phyloP scores from a whole-genome alignment of 106 monocot genomes.

The Gastrodia elata region DNA sequence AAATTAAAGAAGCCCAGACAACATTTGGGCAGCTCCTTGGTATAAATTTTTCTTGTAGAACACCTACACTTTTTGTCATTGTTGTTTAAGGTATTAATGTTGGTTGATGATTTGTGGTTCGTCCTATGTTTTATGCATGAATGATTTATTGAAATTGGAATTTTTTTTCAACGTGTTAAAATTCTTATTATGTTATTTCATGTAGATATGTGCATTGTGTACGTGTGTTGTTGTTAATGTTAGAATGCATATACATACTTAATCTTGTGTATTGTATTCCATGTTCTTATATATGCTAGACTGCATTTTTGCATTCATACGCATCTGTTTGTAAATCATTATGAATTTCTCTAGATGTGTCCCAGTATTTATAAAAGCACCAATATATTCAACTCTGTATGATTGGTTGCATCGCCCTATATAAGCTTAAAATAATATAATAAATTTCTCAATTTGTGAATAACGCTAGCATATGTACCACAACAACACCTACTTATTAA shows the following conservation, averaged over 20 bases:
- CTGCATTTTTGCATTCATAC: neutral
- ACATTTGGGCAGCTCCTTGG: neutral
- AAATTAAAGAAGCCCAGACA: neutral
- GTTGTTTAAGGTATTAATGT: neutral
- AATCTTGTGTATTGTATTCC: neutral
- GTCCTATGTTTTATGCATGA: neutral
- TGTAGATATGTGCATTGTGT: constrained; percentile 3
- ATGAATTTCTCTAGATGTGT: neutral
- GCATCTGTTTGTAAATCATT: neutral
- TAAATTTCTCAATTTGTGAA: neutral
- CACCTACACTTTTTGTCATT: neutral
- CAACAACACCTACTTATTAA: no score
- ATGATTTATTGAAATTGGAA: neutral
- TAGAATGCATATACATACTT: neutral
- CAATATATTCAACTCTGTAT: neutral
- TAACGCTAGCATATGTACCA: no score
- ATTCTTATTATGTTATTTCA: neutral
- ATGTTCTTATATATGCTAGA: no score
- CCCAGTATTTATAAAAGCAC: neutral
- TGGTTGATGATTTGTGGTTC: neutral
- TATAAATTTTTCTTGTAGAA: neutral
- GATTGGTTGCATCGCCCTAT: neutral
- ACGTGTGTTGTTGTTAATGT: neutral
- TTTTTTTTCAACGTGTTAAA: neutral
- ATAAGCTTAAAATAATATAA: neutral